These are phyloP conservation scores for Psilocybe sp. DNA, from an alignment of 768 basidiomycete genomes.

Conservation along the genomic window DNA sequence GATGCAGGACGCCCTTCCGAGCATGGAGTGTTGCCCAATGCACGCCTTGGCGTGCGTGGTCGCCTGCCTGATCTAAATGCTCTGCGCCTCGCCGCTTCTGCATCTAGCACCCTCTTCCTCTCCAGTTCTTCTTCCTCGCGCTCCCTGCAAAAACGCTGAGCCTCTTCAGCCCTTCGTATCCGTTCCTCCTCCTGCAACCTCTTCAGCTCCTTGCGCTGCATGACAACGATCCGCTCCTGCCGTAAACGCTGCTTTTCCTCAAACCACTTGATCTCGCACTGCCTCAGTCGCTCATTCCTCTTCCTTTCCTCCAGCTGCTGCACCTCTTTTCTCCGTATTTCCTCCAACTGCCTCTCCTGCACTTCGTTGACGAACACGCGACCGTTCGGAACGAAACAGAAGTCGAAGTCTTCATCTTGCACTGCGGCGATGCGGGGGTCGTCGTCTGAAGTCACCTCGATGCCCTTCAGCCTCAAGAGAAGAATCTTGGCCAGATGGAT, in stretches of 20 bases:
- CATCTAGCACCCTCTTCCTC: slow-evolving; percentile 6
- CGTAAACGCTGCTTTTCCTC: slow-evolving; percentile 41
- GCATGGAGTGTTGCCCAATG: not conserved
- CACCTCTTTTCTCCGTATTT: slow-evolving; percentile 12
- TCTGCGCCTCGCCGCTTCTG: slow-evolving; percentile 10
- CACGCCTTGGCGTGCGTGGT: too few relatives aligned
- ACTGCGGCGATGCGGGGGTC: slow-evolving; percentile 66
- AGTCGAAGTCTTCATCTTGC: slow-evolving; percentile 49
- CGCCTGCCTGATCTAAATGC: not conserved
- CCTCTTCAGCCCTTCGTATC: slow-evolving; percentile 21
- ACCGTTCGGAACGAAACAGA: slow-evolving; percentile 42
- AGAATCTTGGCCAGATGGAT: slow-evolving; percentile 65
- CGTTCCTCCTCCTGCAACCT: slow-evolving; percentile 25
- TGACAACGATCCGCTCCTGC: slow-evolving; percentile 32
- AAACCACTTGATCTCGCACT: slow-evolving; percentile 48
- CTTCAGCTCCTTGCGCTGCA: slow-evolving; percentile 28
- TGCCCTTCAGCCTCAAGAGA: slow-evolving; percentile 59
- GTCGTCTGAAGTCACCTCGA: slow-evolving; percentile 54
- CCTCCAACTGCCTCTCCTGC: slow-evolving; percentile 34
- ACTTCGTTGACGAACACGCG: slow-evolving; percentile 35
- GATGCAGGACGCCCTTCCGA: not conserved
- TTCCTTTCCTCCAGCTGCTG: slow-evolving; percentile 32
- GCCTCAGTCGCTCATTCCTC: slow-evolving; percentile 38
- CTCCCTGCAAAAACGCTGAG: slow-evolving; percentile 9
- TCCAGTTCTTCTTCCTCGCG: slow-evolving; percentile 16